Base-by-base conservation (phyloP, 345 rosid species). In the Trapa bicornis region DNA sequence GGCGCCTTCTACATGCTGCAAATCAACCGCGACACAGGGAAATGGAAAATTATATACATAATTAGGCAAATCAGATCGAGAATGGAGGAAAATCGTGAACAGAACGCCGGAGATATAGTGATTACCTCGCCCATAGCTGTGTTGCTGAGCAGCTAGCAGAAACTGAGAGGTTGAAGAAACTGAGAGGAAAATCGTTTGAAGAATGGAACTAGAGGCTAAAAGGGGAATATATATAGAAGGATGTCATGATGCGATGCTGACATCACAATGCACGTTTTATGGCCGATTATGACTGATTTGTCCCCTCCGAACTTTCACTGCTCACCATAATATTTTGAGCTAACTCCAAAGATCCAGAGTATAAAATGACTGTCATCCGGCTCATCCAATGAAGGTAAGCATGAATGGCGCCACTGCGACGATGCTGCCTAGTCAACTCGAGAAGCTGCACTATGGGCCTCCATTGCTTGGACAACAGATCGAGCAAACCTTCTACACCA, bases 71-170 rank as follows among this genome's bases (percentile, higher is more conserved):
- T 22, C 7, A n/a, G 37, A 37, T 22, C 29, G 35, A 56, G 1
- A 7, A 0, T 10, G 13, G 68, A 43, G 33, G 36, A 16, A 43
- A 47, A 65, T 11, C 11, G 48, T 11, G 48, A 45, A 45, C 48
- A 45, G 48, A 7, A 45, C 48, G 11, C 11, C 2, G 7, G 48
- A 45, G 48, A 7, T 45, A 45, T 45, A 64, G 15, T 61, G 12
- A 14, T 47, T 50, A 78, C 81, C 81, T 75, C 47, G 39, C 81
- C 81, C 81, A 78, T 78, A 16, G 41, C 4, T 47, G 2, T 42
- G n/a, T 32, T 8, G 29, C 35, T 10, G 53, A n/a, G 65, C 37
- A 35, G 54, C 13, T 43, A 35, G 17, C 6, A 8, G 13, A 13
- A 48, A 33, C 17, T 17, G 17, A 62, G 33, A 0, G 65, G 12